Percentiles rank a stretch among this genome's conserved stretches.
Conservation (phyloP, 495 filamentous ascomycete species). For the Daldinia concentrica region DNA sequence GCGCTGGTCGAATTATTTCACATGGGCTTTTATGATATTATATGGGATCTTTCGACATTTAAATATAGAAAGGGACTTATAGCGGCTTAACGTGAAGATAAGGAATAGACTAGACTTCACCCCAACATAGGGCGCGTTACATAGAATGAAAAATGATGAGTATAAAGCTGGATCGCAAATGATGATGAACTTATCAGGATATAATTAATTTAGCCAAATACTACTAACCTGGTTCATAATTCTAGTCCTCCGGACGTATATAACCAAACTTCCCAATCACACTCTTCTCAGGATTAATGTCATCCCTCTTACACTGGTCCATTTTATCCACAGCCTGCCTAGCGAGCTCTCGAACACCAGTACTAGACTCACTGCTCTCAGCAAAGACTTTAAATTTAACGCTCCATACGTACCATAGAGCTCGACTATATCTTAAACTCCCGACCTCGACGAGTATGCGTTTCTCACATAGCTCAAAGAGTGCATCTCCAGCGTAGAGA, state of each 20-base stretch:
- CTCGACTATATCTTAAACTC: neutral
- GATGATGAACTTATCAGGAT: neutral
- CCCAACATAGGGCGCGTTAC: neutral
- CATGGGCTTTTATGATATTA: neutral
- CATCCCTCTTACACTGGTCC: neutral
- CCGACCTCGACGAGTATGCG: conserved; percentile 9
- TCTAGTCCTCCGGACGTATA: neutral
- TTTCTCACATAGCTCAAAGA: conserved; percentile 6
- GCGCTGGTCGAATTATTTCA: neutral
- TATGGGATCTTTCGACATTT: neutral
- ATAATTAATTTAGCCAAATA: neutral
- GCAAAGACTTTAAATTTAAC: neutral
- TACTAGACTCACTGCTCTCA: neutral
- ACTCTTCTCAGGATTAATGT: neutral
- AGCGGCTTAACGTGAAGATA: neutral
- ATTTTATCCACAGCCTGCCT: neutral
- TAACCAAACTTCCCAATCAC: conserved; percentile 7
- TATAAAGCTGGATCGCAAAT: neutral
- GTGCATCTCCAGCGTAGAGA: neutral
- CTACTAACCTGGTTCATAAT: neutral
- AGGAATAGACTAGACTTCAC: neutral
- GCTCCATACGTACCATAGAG: neutral
- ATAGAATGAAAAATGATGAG: neutral
- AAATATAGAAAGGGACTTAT: neutral
- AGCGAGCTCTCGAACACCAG: neutral